phyloP scores from a whole-genome alignment of 805 yeast genomes.

The Ogataea dorogensis region DNA sequence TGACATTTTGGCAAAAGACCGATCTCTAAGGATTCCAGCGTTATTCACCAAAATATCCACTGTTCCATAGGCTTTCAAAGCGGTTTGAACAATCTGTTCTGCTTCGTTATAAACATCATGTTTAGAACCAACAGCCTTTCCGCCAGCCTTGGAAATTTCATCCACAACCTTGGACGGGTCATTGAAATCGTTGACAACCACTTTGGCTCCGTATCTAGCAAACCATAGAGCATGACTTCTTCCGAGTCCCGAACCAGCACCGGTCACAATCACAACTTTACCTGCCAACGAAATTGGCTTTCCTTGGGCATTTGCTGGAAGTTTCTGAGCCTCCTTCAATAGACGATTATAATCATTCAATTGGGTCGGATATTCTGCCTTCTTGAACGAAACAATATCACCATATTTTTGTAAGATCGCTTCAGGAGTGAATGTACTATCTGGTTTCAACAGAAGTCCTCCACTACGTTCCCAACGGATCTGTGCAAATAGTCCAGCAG shows the following conservation, averaged over 20 bases:
- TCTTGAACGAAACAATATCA: constrained; percentile 60
- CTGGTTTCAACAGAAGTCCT: constrained; percentile 82
- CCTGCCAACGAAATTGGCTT: constrained; percentile 61
- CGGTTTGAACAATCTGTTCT: constrained; percentile 71
- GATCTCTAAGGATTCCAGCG: constrained; percentile 93
- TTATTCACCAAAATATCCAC: constrained; percentile 86
- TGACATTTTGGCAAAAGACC: constrained; percentile 80
- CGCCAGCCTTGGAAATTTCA: constrained; percentile 68
- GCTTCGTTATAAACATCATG: constrained; percentile 81
- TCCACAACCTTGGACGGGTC: constrained; percentile 72
- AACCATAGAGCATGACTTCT: constrained; percentile 81
- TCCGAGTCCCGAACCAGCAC: constrained; percentile 95
- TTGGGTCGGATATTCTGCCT: constrained; percentile 65
- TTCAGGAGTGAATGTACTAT: constrained; percentile 76
- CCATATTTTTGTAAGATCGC: constrained; percentile 68
- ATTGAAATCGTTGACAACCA: constrained; percentile 86
- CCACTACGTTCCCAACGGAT: constrained; percentile 93
- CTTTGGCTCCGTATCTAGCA: constrained; percentile 92
- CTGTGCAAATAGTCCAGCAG: constrained; percentile 91
- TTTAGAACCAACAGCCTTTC: constrained; percentile 74
- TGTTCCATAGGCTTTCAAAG: constrained; percentile 72
- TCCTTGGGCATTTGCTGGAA: constrained; percentile 61
- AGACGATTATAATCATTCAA: constrained; percentile 69
- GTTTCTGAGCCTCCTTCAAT: constrained; percentile 47
- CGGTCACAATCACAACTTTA: constrained; percentile 89